Evolutionary conservation across 805 yeast genomes (phyloP), one percentile per base, ranked within the genome.

Genomic region (Ogataea kodamae): DNA sequence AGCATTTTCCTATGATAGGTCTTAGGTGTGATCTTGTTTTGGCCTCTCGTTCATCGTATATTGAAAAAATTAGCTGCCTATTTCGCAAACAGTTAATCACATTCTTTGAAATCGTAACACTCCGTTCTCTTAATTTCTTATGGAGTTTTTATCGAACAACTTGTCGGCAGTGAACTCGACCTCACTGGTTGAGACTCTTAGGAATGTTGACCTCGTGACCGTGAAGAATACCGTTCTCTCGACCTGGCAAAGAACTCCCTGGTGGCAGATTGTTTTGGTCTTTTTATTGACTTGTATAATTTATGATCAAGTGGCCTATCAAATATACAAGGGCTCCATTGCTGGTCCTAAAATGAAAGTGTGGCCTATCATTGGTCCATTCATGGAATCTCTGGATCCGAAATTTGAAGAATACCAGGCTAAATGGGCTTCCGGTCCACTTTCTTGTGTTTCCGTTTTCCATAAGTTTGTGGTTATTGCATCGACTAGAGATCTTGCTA

Each of bases 381-480:
- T 92, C 51, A 67, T 92, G 60, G 97, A 92, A 58, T 80, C 92
- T 11, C 67, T 92, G 57, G 90, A 92, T 65, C 98, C 98, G 13
- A 89, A 90, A 58, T 92, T 92, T 58, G 95, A 84, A 55, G 96
- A 83, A 54, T 92, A 92, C 61, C 69, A 76, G 59, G 85, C 85
- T 30, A 92, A 92, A 61, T 92, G 98, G 98, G 78, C 75, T 51
- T 80, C 92, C 5, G 98, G 98, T 42, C 92, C 90, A 9, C 69
- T 92, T 37, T 83, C 95, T 9, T 92, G 98, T 69, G 98, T 92
- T 29, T 89, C 97, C 2, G 92, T 92, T 42, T 92, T 92, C 73
- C 98, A 92, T 70, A 92, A 92, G 66, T 90, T 90, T 55, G 98
- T 92, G 25, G 94, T 92, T 31, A 86, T 90, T 61, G 96, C 96